A percentile compares a stretch with the other conserved stretches of the same genome.
phyloP scores from a whole-genome alignment of 306 rosid genomes.

The Prunus kanzakura region DNA sequence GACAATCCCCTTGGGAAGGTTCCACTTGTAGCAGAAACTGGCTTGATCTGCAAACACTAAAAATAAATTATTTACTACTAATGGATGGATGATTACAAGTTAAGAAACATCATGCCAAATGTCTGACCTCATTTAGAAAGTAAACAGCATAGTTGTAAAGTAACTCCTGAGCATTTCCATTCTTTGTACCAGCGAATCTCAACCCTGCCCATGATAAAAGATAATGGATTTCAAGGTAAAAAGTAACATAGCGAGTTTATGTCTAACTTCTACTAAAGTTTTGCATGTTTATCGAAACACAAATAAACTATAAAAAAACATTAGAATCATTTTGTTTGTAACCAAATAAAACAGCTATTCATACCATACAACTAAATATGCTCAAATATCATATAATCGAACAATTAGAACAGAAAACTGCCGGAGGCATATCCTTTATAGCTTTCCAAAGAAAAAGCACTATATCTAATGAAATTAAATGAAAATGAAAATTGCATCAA shows the following conservation, averaged over 20 bases:
- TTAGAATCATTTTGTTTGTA: background rate
- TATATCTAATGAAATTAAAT: background rate
- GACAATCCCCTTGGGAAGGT: slow-evolving; percentile 82
- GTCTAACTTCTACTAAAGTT: background rate
- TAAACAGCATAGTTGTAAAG: slow-evolving; percentile 76
- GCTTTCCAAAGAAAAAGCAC: background rate
- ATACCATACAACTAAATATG: background rate
- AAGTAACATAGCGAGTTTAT: background rate
- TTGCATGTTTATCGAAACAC: background rate
- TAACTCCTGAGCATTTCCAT: slow-evolving; percentile 77
- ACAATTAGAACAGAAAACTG: background rate
- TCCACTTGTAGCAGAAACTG: slow-evolving; percentile 60
- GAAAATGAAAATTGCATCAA: background rate
- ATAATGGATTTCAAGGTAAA: slow-evolving; percentile 24
- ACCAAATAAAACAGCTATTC: background rate
- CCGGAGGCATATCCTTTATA: background rate
- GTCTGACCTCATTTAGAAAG: slow-evolving; percentile 84
- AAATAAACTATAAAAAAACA: background rate
- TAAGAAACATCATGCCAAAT: slow-evolving; percentile 16
- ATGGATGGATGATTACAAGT: slow-evolving; percentile 18
- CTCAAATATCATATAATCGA: background rate
- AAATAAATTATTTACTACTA: slow-evolving; percentile 10
- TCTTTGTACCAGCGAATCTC: slow-evolving; percentile 89
- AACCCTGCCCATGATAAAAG: slow-evolving; percentile 52
- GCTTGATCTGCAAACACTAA: slow-evolving; percentile 61